These are phyloP conservation scores for Gracilaria vermiculophylla DNA, from an alignment of 23 red algal species.

Conservation along the genomic window DNA sequence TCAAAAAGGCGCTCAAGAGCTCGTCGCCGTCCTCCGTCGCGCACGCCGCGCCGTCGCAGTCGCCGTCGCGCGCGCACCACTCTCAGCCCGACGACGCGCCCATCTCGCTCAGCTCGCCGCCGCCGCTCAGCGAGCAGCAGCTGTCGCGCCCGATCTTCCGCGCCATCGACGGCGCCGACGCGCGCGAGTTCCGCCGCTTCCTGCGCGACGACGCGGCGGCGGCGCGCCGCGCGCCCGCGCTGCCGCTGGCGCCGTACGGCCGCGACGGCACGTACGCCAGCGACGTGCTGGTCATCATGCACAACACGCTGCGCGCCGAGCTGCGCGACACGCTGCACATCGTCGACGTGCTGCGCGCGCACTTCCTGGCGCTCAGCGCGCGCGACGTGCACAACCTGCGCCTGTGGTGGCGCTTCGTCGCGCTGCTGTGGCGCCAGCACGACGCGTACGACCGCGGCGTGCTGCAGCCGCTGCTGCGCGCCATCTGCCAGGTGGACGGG, in stretches of 20 bases:
- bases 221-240: neutral
- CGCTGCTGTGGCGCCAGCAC: constrained; percentile 22
- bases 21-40: neutral
- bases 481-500: constrained; percentile 46
- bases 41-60: too few species aligned
- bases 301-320: constrained; percentile 41
- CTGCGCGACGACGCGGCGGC: constrained; percentile 5
- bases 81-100: too few species aligned
- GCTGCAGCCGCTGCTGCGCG: neutral
- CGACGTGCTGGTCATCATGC: constrained; percentile 33
- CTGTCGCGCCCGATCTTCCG: constrained; percentile 2
- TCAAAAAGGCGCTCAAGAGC: neutral
- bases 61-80: too few species aligned
- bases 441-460: neutral
- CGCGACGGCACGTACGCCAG: neutral
- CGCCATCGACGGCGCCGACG: constrained; percentile 33
- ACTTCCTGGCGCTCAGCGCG: neutral
- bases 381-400: constrained; percentile 33
- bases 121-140: neutral
- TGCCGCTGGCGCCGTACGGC: constrained; percentile 10
- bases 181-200: constrained; percentile 44
- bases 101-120: too few species aligned
- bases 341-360: neutral
- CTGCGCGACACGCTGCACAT: constrained; percentile 40
- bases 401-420: constrained; percentile 54